phyloP scores from a whole-genome alignment of 441 rosid species.

The Gossypium davidsonii region DNA sequence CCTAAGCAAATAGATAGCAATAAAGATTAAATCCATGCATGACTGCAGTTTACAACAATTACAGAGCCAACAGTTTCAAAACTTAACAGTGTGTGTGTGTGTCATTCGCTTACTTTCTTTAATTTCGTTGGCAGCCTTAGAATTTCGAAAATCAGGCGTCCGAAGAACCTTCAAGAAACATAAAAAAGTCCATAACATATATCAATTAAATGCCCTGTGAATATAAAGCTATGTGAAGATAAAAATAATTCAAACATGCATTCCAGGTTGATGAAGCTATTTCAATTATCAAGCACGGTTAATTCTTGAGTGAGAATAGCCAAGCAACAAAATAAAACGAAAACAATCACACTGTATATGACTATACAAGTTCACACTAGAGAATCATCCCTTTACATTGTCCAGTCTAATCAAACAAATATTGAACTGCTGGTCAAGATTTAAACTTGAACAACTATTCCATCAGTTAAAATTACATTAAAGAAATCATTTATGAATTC shows the following conservation, averaged over 20 bases:
- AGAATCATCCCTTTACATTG: not conserved
- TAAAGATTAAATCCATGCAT: not conserved
- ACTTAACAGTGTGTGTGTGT: not conserved
- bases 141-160: constrained; percentile 57
- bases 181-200: not conserved
- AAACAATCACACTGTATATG: not conserved
- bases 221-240: not conserved
- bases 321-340: not conserved
- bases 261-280: not conserved
- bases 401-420: not conserved
- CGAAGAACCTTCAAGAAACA: constrained; percentile 45
- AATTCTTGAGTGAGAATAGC: not conserved
- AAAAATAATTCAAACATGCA: not conserved
- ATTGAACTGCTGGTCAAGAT: not conserved
- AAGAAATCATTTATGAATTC: not conserved
- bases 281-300: not conserved
- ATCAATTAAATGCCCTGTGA: not conserved
- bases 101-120: constrained; percentile 47
- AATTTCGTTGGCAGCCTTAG: constrained; percentile 59
- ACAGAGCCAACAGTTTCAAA: not conserved
- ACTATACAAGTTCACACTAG: not conserved
- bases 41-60: not conserved
- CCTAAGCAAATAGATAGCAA: not conserved
- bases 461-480: not conserved
- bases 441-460: not conserved